phyloP scores from a whole-genome alignment of 768 basidiomycete genomes.

The Podaxis sp. region DNA sequence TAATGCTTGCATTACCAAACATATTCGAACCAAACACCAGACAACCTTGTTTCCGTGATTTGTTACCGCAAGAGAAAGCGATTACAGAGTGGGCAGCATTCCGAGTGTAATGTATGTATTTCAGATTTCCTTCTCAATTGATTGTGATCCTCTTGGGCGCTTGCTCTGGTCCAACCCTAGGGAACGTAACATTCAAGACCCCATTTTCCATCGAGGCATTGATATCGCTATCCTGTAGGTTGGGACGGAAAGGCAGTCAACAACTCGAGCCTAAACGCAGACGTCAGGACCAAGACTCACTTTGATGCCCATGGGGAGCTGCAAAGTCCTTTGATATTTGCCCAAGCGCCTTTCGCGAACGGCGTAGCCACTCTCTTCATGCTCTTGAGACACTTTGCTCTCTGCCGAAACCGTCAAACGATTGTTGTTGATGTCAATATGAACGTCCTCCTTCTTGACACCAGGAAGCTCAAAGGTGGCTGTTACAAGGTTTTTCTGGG shows the following conservation, averaged over 20 bases:
- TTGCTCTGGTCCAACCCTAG: slow-evolving; percentile 40
- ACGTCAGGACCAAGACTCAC: slow-evolving; percentile 23
- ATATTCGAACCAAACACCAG: neutral
- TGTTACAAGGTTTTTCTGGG: slow-evolving; percentile 35
- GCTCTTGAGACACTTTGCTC: slow-evolving; percentile 27
- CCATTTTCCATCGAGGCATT: slow-evolving; percentile 50
- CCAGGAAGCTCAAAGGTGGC: slow-evolving; percentile 60
- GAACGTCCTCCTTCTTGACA: slow-evolving; percentile 46
- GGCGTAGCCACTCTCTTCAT: slow-evolving; percentile 37
- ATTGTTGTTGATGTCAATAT: slow-evolving; percentile 46
- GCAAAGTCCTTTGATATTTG: slow-evolving; percentile 46
- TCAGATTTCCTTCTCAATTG: neutral
- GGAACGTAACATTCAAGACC: slow-evolving; percentile 51
- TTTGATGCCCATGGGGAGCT: slow-evolving; percentile 49
- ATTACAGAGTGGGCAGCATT: too few relatives aligned
- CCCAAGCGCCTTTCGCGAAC: slow-evolving; percentile 49
- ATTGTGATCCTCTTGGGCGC: slow-evolving; percentile 34
- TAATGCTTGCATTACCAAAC: too few relatives aligned
- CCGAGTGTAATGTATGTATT: neutral
- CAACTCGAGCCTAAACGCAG: neutral
- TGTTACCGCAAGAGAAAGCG: too few relatives aligned
- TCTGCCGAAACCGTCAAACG: slow-evolving; percentile 50
- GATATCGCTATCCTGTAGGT: slow-evolving; percentile 30
- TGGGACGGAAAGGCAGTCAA: slow-evolving; percentile 13
- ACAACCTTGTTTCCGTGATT: too few relatives aligned